Percentiles rank a stretch among this genome's conserved stretches.
phyloP scores from a whole-genome alignment of 805 yeast genomes.

The Ogataea naganishii region DNA sequence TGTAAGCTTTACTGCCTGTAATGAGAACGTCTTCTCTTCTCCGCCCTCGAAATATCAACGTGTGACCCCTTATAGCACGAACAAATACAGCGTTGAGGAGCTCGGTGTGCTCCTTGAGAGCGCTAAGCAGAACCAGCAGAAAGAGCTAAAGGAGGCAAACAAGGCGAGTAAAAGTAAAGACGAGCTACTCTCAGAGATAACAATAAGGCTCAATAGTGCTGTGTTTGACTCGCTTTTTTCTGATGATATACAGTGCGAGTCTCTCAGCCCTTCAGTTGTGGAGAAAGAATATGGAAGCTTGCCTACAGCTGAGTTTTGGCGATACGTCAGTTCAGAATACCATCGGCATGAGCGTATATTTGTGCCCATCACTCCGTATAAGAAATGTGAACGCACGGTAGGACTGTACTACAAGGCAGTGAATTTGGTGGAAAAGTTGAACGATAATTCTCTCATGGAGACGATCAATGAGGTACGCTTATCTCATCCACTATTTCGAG shows the following conservation, averaged over 20 bases:
- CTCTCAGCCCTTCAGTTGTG: constrained; percentile 8
- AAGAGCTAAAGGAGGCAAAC: constrained; percentile 23
- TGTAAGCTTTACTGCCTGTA: too few species aligned
- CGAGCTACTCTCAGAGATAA: constrained; percentile 43
- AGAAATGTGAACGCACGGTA: constrained; percentile 33
- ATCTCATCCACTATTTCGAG: constrained; percentile 16
- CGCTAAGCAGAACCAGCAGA: constrained; percentile 10
- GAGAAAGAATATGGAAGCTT: constrained; percentile 17
- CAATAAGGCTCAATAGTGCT: constrained; percentile 29
- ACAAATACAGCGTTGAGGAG: too few species aligned
- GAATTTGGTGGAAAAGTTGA: constrained; percentile 30
- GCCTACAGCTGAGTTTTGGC: constrained; percentile 44
- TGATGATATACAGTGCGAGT: constrained; percentile 1
- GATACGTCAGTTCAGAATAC: constrained; percentile 41
- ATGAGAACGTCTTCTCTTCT: too few species aligned
- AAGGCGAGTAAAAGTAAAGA: constrained; percentile 34
- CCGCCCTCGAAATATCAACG: too few species aligned
- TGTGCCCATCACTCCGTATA: constrained; percentile 37
- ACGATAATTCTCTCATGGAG: constrained; percentile 16
- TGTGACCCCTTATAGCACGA: too few species aligned
- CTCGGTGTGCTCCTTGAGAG: constrained; percentile 13
- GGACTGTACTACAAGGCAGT: constrained; percentile 39
- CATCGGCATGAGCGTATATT: constrained; percentile 40
- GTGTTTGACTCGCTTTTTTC: constrained; percentile 12
- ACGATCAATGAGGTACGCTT: constrained; percentile 15